Conservation (phyloP, 495 filamentous ascomycete genomes). For the Hypomontagnella submonticulosa region DNA sequence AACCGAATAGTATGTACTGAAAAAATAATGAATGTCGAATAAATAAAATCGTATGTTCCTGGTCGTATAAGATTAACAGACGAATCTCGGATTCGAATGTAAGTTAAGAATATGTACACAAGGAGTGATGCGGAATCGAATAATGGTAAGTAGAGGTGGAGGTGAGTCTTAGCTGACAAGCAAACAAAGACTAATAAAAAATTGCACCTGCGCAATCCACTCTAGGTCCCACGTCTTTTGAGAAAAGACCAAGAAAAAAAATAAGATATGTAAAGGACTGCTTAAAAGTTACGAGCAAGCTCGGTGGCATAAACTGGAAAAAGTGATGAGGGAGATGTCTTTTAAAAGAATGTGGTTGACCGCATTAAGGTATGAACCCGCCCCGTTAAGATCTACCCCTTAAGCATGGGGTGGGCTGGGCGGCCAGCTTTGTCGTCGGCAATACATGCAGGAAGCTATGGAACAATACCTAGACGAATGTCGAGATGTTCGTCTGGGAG, state of each 20-base stretch:
- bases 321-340: conserved; percentile 23
- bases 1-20: conserved; percentile 14
- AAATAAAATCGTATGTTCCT: background rate
- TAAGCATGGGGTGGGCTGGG: conserved; percentile 29
- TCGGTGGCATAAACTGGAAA: conserved; percentile 11
- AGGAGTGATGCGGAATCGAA: conserved; percentile 8
- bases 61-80: background rate
- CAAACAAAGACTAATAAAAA: conserved; percentile 19
- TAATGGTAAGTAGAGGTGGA: conserved; percentile 8
- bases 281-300: conserved; percentile 23
- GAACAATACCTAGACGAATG: conserved; percentile 17
- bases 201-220: conserved; percentile 21
- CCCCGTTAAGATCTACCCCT: conserved; percentile 36
- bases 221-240: conserved; percentile 29
- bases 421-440: conserved; percentile 20
- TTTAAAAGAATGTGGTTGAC: conserved; percentile 20
- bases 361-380: conserved; percentile 10
- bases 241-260: conserved; percentile 24
- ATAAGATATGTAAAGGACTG: conserved; percentile 17
- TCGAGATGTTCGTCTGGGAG: conserved; percentile 31
- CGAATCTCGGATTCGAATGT: conserved; percentile 39
- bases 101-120: conserved; percentile 19
- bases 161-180: conserved; percentile 18
- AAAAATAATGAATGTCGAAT: conserved; percentile 10
- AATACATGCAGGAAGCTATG: conserved; percentile 20